Evolutionary conservation across 108 stramenopile genomes (phyloP).

Genomic region (Poteriospumella lacustris): DNA sequence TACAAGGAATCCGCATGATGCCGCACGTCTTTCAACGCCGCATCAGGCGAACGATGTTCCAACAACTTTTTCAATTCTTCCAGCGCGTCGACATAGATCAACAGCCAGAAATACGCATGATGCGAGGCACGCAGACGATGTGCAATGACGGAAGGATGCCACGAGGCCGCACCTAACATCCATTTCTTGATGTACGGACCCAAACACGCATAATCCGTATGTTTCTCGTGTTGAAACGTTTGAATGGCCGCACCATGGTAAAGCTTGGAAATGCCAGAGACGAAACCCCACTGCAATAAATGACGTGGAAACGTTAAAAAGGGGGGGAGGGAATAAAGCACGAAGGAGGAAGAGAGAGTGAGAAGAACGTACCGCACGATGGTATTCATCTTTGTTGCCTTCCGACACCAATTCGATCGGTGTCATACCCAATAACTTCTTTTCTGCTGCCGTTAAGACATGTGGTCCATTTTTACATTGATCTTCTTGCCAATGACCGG

Average conservation of each 20-base stretch:
- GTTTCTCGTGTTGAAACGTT: neutral
- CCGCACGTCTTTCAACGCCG: neutral
- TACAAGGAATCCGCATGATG: neutral
- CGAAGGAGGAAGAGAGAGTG: too few species aligned
- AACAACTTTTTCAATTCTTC: neutral
- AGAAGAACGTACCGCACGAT: too few species aligned
- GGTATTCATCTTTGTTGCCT: too few species aligned
- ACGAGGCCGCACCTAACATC: constrained; percentile 10
- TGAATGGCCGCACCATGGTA: neutral
- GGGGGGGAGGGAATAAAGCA: too few species aligned
- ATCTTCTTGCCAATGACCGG: neutral
- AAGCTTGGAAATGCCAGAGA: too few species aligned
- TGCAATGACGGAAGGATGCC: constrained; percentile 19
- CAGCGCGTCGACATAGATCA: neutral
- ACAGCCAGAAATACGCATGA: constrained; percentile 29
- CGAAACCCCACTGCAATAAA: too few species aligned
- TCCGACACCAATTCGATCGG: too few species aligned
- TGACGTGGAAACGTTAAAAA: too few species aligned
- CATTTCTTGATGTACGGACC: constrained; percentile 22
- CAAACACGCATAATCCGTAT: constrained; percentile 5
- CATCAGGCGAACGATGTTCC: neutral
- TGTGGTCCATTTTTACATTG: too few species aligned
- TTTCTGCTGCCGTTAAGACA: too few species aligned
- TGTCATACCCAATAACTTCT: too few species aligned
- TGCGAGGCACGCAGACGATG: constrained; percentile 20